Base-by-base conservation (phyloP, 2,329 filamentous ascomycete genomes). In the Colletotrichum limetticola region DNA sequence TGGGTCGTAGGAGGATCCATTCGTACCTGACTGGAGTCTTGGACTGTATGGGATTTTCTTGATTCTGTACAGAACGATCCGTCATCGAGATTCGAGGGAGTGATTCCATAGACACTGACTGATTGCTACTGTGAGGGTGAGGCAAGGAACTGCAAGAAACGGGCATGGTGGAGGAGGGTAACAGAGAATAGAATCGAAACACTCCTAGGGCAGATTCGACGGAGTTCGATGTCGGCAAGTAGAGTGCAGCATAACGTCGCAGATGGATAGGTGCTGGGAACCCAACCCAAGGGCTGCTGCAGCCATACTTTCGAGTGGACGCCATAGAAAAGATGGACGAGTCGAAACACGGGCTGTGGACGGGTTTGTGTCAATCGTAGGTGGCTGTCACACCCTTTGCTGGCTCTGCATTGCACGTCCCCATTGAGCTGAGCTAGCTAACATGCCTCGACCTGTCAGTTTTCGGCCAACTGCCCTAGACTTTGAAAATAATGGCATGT, bases 21-120 rank as follows among this genome's bases (percentile, higher is more conserved):
- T 35, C 16, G 66, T 68, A 56, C 66, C 66, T 66, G 62, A 32
- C 42, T 66, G 42, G 26, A 42, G 58, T 49, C 42, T 11, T 49
- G 19, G 19, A n/a, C 19, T 49, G 42, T 49, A 49, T 49, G 42
- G 35, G 24, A 42, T 58, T 53, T 53, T 63, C 60, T 30, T 63
- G 46, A 16, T 63, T 63, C 26, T 49, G 24, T 9, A 46, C 35
- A 28, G 28, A 24, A 60, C 26, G 11, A 24, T 42, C 14, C 14
- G n/a, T 9, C 14, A 49, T 67, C 19, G 60, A 35, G 60, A 63
- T 30, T 12, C 16, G 22, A 11, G 9, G 26, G n/a, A 11, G 42
- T 9, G 32, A 16, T 35, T 4, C 11, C 11, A 12, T 12, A 4
- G 32, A 12, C 11, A 12, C 32, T 26, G 11, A 35, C 32, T 26